Percentiles rank a stretch among this genome's conserved stretches.
Evolutionary conservation across 164 flowering plant species (phyloP).

Genomic region (Platanus orientalis): DNA sequence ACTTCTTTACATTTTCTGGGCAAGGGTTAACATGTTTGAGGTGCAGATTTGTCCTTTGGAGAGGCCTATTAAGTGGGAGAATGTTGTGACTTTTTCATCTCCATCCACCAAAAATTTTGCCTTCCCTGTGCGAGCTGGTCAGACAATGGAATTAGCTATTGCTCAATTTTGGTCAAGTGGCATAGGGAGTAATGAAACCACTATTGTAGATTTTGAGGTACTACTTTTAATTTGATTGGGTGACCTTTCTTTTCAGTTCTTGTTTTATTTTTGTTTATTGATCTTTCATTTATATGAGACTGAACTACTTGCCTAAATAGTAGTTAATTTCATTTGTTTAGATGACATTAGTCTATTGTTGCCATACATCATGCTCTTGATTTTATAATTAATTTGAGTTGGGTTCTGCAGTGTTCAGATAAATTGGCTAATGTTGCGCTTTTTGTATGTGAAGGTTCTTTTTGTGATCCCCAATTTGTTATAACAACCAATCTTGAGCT

Average conservation of each 20-base stretch:
- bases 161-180: conserved; percentile 99
- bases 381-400: no score
- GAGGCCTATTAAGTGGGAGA: conserved; percentile 92
- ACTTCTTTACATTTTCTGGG: neutral
- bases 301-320: no score
- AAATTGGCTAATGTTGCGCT: no score
- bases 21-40: conserved; percentile 14
- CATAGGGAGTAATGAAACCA: conserved; percentile 74
- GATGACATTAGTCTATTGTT: neutral
- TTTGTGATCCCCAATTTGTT: no score
- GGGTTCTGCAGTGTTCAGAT: no score
- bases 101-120: conserved; percentile 70
- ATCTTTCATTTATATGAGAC: neutral
- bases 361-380: neutral
- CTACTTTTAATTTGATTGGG: neutral
- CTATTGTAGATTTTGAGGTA: conserved; percentile 89
- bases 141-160: conserved; percentile 82
- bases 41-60: conserved; percentile 75
- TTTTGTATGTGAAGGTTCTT: no score
- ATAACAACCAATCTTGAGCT: no score
- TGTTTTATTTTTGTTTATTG: neutral
- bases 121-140: conserved; percentile 78
- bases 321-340: neutral
- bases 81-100: conserved; percentile 68
- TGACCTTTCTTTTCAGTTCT: neutral